Conservation (phyloP, 495 filamentous ascomycete genomes). For the Ascodesmis nigricans region DNA sequence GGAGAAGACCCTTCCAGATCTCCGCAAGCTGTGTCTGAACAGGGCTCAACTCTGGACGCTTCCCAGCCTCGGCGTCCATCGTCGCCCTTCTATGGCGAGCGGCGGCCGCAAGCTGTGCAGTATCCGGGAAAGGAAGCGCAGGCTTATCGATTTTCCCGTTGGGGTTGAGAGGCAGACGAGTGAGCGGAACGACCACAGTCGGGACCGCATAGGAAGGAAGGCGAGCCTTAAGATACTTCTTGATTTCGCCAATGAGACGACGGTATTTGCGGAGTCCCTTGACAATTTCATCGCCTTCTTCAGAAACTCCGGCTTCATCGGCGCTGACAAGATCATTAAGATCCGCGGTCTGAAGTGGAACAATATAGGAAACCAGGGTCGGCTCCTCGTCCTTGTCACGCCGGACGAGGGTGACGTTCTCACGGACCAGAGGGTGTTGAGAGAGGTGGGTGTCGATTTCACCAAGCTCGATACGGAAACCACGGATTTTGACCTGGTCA, state of each 20-base stretch:
- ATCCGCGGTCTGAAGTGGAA: slow-evolving; percentile 29
- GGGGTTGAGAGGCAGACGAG: slow-evolving; percentile 68
- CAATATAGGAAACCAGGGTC: slow-evolving; percentile 73
- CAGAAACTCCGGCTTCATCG: slow-evolving; percentile 17
- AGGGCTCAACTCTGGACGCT: slow-evolving; percentile 20
- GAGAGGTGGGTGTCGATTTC: slow-evolving; percentile 79
- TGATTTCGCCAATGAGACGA: slow-evolving; percentile 48
- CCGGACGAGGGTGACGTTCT: slow-evolving; percentile 70
- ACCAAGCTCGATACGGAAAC: slow-evolving; percentile 83
- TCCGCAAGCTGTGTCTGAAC: slow-evolving; percentile 19
- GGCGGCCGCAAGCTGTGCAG: slow-evolving; percentile 34
- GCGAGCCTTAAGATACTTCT: slow-evolving; percentile 49
- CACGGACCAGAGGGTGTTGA: slow-evolving; percentile 54
- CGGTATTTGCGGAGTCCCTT: slow-evolving; percentile 41
- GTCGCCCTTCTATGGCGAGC: slow-evolving; percentile 9
- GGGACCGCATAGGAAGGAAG: slow-evolving; percentile 70
- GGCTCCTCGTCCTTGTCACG: slow-evolving; percentile 82
- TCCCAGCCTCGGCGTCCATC: slow-evolving; percentile 36
- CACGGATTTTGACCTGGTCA: slow-evolving; percentile 84
- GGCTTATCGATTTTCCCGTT: slow-evolving; percentile 91
- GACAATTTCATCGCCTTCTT: slow-evolving; percentile 32
- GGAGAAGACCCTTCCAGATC: slow-evolving; percentile 32
- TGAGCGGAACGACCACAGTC: slow-evolving; percentile 53
- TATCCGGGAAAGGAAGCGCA: slow-evolving; percentile 75
- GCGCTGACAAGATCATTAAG: slow-evolving; percentile 14